Evolutionary conservation across 73 alveolate genomes (phyloP).

Genomic region (Breviolum minutum): DNA sequence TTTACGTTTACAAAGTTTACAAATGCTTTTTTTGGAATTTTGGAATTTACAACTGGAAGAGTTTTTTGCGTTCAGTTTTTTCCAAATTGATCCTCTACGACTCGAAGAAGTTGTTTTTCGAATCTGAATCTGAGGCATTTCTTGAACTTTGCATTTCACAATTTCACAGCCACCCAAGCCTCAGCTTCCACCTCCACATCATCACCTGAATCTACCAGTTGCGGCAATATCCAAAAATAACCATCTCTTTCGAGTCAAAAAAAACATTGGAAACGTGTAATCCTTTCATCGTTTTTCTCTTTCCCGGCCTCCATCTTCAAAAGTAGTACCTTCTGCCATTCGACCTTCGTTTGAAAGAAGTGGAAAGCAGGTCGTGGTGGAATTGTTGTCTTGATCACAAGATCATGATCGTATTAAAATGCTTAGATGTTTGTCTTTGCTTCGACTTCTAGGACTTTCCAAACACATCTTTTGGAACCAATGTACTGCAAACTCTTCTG

Average conservation of each 20-base stretch:
- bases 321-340: constrained; percentile 35
- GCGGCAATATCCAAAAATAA: not conserved
- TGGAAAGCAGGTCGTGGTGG: too few relatives aligned
- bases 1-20: not conserved
- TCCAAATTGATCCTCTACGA: not conserved
- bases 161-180: not conserved
- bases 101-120: not conserved
- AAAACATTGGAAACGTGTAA: too few relatives aligned
- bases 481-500: not conserved
- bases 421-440: too few relatives aligned
- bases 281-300: not conserved
- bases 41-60: not conserved
- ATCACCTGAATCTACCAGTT: not conserved
- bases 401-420: too few relatives aligned
- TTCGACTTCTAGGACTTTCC: too few relatives aligned
- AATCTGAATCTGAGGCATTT: not conserved
- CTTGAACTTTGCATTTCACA: not conserved
- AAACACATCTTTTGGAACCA: too few relatives aligned
- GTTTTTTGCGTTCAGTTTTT: not conserved
- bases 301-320: not conserved
- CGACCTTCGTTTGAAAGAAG: not conserved
- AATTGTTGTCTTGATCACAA: too few relatives aligned
- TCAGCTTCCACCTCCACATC: constrained; percentile 24
- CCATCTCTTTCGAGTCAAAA: not conserved
- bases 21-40: not conserved